phyloP scores from a whole-genome alignment of 352 stramenopile species.

The Blastocystis sp. region DNA sequence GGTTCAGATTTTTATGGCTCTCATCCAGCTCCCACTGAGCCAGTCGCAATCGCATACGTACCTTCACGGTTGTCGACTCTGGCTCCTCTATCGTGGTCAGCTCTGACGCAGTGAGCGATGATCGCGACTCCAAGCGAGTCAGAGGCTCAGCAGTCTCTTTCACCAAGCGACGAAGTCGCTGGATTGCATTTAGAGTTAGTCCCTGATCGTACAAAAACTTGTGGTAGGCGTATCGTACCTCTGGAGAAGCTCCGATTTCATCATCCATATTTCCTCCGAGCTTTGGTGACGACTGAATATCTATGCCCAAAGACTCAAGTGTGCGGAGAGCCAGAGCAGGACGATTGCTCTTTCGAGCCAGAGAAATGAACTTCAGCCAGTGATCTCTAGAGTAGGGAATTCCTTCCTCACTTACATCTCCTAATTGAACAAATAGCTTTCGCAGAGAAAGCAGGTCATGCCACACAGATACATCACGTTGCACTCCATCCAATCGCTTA shows the following conservation, averaged over 20 bases:
- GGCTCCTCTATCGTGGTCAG: not conserved
- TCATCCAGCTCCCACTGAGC: constrained; percentile 77
- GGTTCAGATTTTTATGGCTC: constrained; percentile 74
- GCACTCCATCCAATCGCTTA: constrained; percentile 82
- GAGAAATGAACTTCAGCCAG: constrained; percentile 83
- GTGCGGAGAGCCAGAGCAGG: constrained; percentile 69
- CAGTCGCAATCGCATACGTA: constrained; percentile 37
- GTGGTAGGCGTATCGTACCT: constrained; percentile 52
- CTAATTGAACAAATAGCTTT: constrained; percentile 73
- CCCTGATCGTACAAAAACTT: constrained; percentile 59
- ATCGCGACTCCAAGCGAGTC: too few species aligned
- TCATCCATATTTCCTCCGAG: constrained; percentile 38
- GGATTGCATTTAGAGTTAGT: constrained; percentile 26
- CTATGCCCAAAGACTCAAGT: constrained; percentile 62
- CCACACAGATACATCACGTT: constrained; percentile 82
- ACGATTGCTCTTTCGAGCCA: constrained; percentile 80
- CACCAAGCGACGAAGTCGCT: not conserved
- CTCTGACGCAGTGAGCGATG: not conserved
- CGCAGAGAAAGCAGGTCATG: constrained; percentile 86
- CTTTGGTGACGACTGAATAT: not conserved
- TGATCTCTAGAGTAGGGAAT: constrained; percentile 66
- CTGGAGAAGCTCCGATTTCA: not conserved
- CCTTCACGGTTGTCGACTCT: not conserved
- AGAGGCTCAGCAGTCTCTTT: constrained; percentile 65
- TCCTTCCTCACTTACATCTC: constrained; percentile 71